Evolutionary conservation across 2,329 filamentous ascomycete species (phyloP).

Genomic region (Dothidotthia symphoricarpi): DNA sequence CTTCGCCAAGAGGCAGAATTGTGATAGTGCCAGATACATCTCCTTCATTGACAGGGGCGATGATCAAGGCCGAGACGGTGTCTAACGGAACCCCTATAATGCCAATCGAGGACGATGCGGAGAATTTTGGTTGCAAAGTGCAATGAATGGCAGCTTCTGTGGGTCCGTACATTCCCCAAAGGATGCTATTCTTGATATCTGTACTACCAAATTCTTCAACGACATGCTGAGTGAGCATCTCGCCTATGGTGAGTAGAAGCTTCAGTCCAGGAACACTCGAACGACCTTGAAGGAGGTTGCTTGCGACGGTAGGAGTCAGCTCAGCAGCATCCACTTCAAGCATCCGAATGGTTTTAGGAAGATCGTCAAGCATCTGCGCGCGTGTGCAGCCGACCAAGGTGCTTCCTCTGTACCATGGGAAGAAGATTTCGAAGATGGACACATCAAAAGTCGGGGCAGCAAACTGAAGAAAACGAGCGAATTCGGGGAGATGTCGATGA

Average conservation of each 20-base stretch:
- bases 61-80: constrained; percentile 75
- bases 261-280: constrained; percentile 65
- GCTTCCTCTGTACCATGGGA: constrained; percentile 70
- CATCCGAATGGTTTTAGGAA: constrained; percentile 63
- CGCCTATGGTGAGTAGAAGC: constrained; percentile 80
- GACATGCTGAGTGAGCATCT: constrained; percentile 81
- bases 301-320: constrained; percentile 83
- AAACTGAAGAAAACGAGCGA: constrained; percentile 83
- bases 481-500: constrained; percentile 70
- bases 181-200: constrained; percentile 56
- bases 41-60: constrained; percentile 47
- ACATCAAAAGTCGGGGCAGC: constrained; percentile 92
- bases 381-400: constrained; percentile 73
- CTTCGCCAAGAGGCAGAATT: constrained; percentile 63
- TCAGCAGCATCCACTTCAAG: constrained; percentile 80
- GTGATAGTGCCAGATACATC: constrained; percentile 39
- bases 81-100: constrained; percentile 77
- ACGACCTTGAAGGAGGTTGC: constrained; percentile 69
- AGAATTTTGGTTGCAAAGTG: constrained; percentile 67
- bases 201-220: constrained; percentile 74
- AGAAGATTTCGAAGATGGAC: constrained; percentile 93
- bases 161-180: constrained; percentile 93
- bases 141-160: constrained; percentile 92
- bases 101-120: constrained; percentile 55
- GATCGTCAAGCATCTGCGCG: constrained; percentile 68